Evolutionary conservation across 345 rosid species (phyloP).

Genomic region (Acer negundo): DNA sequence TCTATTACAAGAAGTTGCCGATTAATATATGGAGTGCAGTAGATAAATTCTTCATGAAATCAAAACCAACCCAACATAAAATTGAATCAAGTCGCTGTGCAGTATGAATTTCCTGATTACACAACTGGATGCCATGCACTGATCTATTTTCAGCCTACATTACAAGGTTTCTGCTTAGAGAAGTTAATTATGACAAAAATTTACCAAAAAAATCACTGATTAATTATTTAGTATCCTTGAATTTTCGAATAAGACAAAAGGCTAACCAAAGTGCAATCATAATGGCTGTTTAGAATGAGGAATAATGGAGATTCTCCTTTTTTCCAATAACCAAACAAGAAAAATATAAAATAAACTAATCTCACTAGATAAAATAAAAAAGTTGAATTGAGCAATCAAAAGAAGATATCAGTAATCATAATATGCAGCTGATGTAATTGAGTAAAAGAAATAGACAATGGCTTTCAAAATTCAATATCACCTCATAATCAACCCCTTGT

Average conservation of each 20-base stretch:
- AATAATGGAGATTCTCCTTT: neutral
- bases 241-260: neutral
- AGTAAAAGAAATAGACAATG: neutral
- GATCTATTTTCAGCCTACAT: neutral
- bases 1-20: neutral
- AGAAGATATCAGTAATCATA: neutral
- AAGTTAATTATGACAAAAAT: neutral
- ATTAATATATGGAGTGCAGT: neutral
- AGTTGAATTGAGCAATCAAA: neutral
- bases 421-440: neutral
- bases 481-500: constrained; percentile 78
- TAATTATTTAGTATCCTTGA: neutral
- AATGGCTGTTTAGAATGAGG: neutral
- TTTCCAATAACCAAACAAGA: neutral
- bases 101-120: neutral
- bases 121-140: neutral
- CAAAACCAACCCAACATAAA: constrained; percentile 1
- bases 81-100: neutral
- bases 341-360: neutral
- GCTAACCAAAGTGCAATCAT: neutral
- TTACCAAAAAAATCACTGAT: neutral
- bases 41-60: neutral
- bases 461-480: constrained; percentile 25
- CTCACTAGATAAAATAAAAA: neutral
- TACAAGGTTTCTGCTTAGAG: neutral